Conservation (phyloP, 257 asterid genomes). For the Echium plantagineum region DNA sequence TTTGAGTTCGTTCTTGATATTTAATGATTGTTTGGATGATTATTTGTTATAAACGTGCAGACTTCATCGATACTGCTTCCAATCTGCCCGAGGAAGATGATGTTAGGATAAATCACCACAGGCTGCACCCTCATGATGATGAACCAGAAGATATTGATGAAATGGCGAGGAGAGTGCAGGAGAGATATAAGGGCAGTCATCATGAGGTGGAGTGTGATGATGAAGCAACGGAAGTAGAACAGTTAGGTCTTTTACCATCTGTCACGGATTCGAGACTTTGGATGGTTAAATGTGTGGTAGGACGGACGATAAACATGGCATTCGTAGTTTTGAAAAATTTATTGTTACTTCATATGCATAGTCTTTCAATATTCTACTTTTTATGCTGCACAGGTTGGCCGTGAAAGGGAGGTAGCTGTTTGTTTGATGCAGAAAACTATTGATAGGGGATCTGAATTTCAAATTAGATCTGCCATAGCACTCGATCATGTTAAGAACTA, state of each 20-base stretch:
- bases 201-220: slow-evolving; percentile 66
- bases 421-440: slow-evolving; percentile 91
- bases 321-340: too few species aligned
- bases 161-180: slow-evolving; percentile 58
- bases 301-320: slow-evolving; percentile 21
- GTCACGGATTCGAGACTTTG: slow-evolving; percentile 92
- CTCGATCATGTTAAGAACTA: slow-evolving; percentile 85
- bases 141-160: slow-evolving; percentile 81
- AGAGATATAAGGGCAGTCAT: slow-evolving; percentile 53
- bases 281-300: slow-evolving; percentile 99
- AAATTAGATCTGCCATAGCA: slow-evolving; percentile 75
- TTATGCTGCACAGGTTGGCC: slow-evolving; percentile 50
- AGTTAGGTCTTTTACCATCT: slow-evolving; percentile 90
- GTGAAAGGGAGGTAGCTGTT: slow-evolving; percentile 88
- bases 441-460: slow-evolving; percentile 78
- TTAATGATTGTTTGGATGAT: slow-evolving; percentile 8
- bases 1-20: slow-evolving; percentile 1
- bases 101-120: slow-evolving; percentile 59
- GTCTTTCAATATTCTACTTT: slow-evolving; percentile 1
- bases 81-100: slow-evolving; percentile 76
- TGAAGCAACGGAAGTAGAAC: slow-evolving; percentile 90
- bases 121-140: slow-evolving; percentile 73
- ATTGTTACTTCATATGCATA: too few species aligned
- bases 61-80: slow-evolving; percentile 55
- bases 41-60: slow-evolving; percentile 28